A percentile compares a stretch with the other conserved stretches of the same genome.
phyloP scores from a whole-genome alignment of 176 grass and related monocot species.

The Bromus sterilis region DNA sequence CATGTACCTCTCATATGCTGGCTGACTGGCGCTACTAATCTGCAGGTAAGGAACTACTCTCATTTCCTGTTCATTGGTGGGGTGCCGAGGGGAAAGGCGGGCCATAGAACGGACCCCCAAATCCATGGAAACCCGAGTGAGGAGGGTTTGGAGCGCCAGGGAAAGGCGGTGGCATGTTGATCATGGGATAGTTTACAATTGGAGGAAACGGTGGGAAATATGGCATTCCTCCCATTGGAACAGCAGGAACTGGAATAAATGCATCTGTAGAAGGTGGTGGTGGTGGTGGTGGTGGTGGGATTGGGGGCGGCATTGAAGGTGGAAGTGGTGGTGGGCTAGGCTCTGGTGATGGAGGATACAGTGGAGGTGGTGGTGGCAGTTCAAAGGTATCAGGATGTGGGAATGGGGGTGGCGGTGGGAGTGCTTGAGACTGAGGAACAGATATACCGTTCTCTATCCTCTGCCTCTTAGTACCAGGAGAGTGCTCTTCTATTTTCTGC shows the following conservation, averaged over 20 bases:
- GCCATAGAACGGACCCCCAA: constrained; percentile 13
- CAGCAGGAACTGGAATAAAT: constrained; percentile 28
- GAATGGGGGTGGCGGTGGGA: constrained; percentile 26
- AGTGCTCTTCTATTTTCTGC: constrained; percentile 24
- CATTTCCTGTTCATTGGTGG: constrained; percentile 35
- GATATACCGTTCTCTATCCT: constrained; percentile 32
- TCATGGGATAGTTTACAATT: constrained; percentile 26
- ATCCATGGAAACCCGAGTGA: constrained; percentile 23
- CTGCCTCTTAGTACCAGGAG: constrained; percentile 29
- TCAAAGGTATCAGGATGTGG: constrained; percentile 37
- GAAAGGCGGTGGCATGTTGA: constrained; percentile 9
- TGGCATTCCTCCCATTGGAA: constrained; percentile 20
- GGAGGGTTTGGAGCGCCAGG: constrained; percentile 23
- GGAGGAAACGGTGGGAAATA: constrained; percentile 31
- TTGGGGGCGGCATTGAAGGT: constrained; percentile 5
- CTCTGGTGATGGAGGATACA: constrained; percentile 29
- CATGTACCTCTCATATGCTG: neutral
- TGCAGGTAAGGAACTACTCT: neutral
- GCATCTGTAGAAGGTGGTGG: constrained; percentile 4
- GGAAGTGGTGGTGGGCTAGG: constrained; percentile 22
- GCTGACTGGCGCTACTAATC: neutral
- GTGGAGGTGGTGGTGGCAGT: constrained; percentile 41
- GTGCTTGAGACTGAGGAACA: constrained; percentile 12
- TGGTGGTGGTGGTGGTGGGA: constrained; percentile 8
- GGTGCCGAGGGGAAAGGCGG: constrained; percentile 30